Evolutionary conservation across 768 basidiomycete species (phyloP), one percentile per base, ranked within the genome.

Genomic region (Hebeloma cylindrosporum): DNA sequence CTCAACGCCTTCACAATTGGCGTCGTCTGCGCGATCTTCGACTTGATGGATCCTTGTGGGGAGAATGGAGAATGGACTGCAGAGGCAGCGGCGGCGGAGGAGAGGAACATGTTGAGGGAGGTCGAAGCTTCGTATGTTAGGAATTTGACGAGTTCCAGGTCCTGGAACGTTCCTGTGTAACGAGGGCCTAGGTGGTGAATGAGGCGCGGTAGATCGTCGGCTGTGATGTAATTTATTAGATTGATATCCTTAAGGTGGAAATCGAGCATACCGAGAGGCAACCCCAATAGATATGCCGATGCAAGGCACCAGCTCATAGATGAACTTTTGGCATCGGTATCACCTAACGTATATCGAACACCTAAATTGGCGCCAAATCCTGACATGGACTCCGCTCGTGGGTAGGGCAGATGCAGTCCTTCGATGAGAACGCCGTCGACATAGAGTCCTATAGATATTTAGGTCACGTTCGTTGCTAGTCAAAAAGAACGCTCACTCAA

Each of bases 61-160:
- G 7, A 21, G 26, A 28, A 28, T 27, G 20, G 41, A 17, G 23
- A 21, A 21, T 13, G 41, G n/a, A n/a, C n/a, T 13, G 41, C 30
- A 32, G 41, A 17, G n/a, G 30, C 62, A n/a, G 73, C 56, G 9
- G 71, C 65, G 30, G 74, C 57, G 26, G 68, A 75, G 23, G 74
- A 70, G 13, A 93, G 66, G 52, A 82, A 81, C 72, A 93, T 88
- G 58, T 88, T 91, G 41, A 93, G 71, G 0, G 88, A 88, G 0
- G 90, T 89, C 4, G 85, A 80, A 0, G 87, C 86, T 52, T 90
- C 86, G 60, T 93, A 93, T 0, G 90, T 93, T 36, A 93, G 67
- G 60, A 91, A 91, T 33, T 78, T 82, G 51, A 81, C 69, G 26
- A 92, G 73, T 2, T 75, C 60, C 7, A 72, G 74, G 36, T 89